Percentiles rank a stretch among this genome's conserved stretches.
Evolutionary conservation across 1,284 basidiomycete genomes (phyloP).

Genomic region (Sanghuangporus baumii): DNA sequence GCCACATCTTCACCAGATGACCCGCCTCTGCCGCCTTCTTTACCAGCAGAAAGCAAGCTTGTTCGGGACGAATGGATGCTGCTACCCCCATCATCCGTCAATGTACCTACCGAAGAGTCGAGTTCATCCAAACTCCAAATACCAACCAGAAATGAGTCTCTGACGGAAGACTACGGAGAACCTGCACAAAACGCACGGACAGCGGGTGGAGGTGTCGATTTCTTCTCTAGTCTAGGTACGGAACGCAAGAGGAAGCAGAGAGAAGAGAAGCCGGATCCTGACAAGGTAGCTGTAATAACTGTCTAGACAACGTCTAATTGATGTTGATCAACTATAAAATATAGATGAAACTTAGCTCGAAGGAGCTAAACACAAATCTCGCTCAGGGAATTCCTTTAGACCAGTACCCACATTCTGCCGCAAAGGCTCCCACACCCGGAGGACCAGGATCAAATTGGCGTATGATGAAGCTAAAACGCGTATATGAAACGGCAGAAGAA

Average conservation of each 20-base stretch:
- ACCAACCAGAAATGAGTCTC: slow-evolving; percentile 38
- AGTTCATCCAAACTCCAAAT: slow-evolving; percentile 22
- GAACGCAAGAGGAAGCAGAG: slow-evolving; percentile 64
- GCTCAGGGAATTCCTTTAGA: slow-evolving; percentile 54
- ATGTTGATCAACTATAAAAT: slow-evolving; percentile 5
- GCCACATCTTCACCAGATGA: slow-evolving; percentile 39
- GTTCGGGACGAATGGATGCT: slow-evolving; percentile 92
- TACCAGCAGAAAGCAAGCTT: slow-evolving; percentile 42
- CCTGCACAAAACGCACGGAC: slow-evolving; percentile 41
- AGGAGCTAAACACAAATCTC: slow-evolving; percentile 80
- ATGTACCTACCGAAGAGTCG: slow-evolving; percentile 24
- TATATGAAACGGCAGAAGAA: slow-evolving; percentile 87
- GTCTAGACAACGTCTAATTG: background rate
- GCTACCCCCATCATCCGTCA: slow-evolving; percentile 34
- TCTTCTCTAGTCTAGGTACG: slow-evolving; percentile 81
- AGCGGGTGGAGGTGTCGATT: slow-evolving; percentile 60
- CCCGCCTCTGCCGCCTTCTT: slow-evolving; percentile 39
- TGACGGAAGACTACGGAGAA: slow-evolving; percentile 73
- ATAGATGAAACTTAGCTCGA: slow-evolving; percentile 58
- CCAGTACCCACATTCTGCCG: slow-evolving; percentile 45
- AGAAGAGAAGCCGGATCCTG: slow-evolving; percentile 62
- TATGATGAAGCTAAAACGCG: slow-evolving; percentile 91
- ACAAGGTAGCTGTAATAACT: slow-evolving; percentile 43
- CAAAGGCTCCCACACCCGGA: slow-evolving; percentile 63
- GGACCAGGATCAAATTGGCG: slow-evolving; percentile 94